A percentile compares a stretch with the other conserved stretches of the same genome.
These are phyloP conservation scores for Colletotrichum ledebouriae DNA, from an alignment of 2,329 filamentous ascomycete genomes.

Conservation along the genomic window DNA sequence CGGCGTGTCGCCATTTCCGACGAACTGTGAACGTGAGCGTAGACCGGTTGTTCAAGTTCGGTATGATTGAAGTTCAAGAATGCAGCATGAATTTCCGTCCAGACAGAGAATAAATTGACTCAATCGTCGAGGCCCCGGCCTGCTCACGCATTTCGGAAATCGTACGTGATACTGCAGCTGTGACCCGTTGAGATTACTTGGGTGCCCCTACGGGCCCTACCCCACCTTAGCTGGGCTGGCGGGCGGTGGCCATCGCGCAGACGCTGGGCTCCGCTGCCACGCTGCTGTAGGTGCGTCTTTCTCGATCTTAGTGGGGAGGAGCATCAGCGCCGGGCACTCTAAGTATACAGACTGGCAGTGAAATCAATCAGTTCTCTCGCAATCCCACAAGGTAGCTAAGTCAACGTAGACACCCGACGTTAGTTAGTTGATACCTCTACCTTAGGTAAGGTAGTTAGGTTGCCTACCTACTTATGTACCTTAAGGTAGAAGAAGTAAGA, in stretches of 20 bases:
- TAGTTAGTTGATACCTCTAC: too few relatives aligned
- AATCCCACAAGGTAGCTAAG: too few relatives aligned
- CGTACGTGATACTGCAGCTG: constrained; percentile 22
- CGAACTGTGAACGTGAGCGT: background rate
- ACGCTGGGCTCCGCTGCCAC: too few relatives aligned
- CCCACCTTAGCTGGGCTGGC: constrained; percentile 39
- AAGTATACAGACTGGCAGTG: too few relatives aligned
- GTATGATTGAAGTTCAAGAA: background rate
- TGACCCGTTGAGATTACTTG: constrained; percentile 38
- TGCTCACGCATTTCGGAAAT: constrained; percentile 14
- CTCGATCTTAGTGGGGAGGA: constrained; percentile 11
- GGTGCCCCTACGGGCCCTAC: constrained; percentile 38
- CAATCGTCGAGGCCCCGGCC: constrained; percentile 10
- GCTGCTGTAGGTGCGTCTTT: background rate
- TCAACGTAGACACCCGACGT: too few relatives aligned
- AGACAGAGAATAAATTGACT: background rate
- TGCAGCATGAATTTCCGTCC: constrained; percentile 3
- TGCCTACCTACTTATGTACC: too few relatives aligned
- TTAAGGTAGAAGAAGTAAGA: too few relatives aligned
- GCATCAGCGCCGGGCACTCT: background rate
- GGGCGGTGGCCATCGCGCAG: too few relatives aligned
- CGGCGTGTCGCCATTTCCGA: constrained; percentile 1
- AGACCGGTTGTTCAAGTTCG: background rate
- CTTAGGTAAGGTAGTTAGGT: too few relatives aligned
- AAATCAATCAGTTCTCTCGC: too few relatives aligned